phyloP scores from a whole-genome alignment of 2,329 filamentous ascomycete species.

The Aspergillus sergii region DNA sequence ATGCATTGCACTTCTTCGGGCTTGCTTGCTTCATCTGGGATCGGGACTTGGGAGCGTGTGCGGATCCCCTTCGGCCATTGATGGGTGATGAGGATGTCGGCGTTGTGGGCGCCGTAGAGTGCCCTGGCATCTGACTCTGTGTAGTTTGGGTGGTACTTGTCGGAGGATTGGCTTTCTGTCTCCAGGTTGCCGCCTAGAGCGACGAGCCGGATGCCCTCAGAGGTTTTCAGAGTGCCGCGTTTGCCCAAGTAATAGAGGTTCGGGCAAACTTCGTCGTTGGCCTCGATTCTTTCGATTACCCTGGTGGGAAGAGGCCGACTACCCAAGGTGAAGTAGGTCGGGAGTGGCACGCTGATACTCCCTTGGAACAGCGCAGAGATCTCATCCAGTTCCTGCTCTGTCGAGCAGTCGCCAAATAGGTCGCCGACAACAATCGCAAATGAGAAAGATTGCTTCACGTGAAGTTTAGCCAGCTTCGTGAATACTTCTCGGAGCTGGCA shows the following conservation, averaged over 20 bases:
- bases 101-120: slow-evolving; percentile 72
- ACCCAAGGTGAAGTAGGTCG: slow-evolving; percentile 89
- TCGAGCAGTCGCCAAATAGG: slow-evolving; percentile 65
- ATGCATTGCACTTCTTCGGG: slow-evolving; percentile 66
- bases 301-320: slow-evolving; percentile 68
- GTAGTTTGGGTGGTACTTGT: slow-evolving; percentile 76
- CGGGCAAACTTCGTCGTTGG: slow-evolving; percentile 74
- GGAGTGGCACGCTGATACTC: slow-evolving; percentile 72
- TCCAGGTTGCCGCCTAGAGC: slow-evolving; percentile 73
- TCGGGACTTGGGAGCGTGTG: slow-evolving; percentile 65
- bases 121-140: slow-evolving; percentile 74
- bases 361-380: slow-evolving; percentile 70
- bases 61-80: slow-evolving; percentile 80
- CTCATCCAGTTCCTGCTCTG: slow-evolving; percentile 57
- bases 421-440: slow-evolving; percentile 85
- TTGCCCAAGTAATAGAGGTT: slow-evolving; percentile 91
- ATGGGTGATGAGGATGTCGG: slow-evolving; percentile 85
- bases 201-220: slow-evolving; percentile 86
- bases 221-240: slow-evolving; percentile 82
- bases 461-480: slow-evolving; percentile 75
- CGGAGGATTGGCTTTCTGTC: slow-evolving; percentile 49
- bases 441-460: slow-evolving; percentile 84
- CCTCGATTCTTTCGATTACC: slow-evolving; percentile 73
- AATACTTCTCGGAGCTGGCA: slow-evolving; percentile 77
- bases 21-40: slow-evolving; percentile 57